phyloP scores from a whole-genome alignment of 768 basidiomycete species.

The Hysterangium stoloniferum region DNA sequence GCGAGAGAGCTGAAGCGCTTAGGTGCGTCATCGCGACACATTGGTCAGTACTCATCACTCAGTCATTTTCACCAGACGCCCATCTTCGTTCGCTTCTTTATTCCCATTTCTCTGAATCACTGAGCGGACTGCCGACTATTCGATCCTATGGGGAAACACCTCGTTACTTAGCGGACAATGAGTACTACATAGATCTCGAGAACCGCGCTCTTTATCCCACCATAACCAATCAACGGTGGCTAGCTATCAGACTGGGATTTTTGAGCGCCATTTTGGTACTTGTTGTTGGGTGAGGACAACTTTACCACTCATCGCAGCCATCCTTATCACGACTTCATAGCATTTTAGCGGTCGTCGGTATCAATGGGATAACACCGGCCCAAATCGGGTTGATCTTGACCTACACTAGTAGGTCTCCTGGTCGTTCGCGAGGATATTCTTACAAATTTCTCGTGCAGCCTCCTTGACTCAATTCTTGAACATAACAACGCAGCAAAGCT shows the following conservation, averaged over 20 bases:
- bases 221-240: slow-evolving; percentile 65
- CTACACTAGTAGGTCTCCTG: slow-evolving; percentile 41
- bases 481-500: slow-evolving; percentile 50
- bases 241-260: slow-evolving; percentile 64
- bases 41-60: neutral
- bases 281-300: slow-evolving; percentile 30
- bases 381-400: slow-evolving; percentile 68
- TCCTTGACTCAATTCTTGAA: slow-evolving; percentile 45
- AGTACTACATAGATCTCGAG: slow-evolving; percentile 63
- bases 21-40: slow-evolving; percentile 20
- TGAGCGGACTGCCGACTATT: slow-evolving; percentile 64
- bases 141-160: slow-evolving; percentile 61
- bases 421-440: neutral
- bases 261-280: slow-evolving; percentile 55
- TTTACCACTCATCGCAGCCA: neutral
- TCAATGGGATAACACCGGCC: slow-evolving; percentile 52
- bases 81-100: slow-evolving; percentile 70
- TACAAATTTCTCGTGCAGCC: slow-evolving; percentile 24
- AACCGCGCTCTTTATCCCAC: slow-evolving; percentile 63
- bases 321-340: neutral
- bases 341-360: slow-evolving; percentile 39
- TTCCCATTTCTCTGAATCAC: slow-evolving; percentile 69
- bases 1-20: slow-evolving; percentile 65
- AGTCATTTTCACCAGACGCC: slow-evolving; percentile 35
- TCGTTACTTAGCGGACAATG: slow-evolving; percentile 59